phyloP scores from a whole-genome alignment of 768 basidiomycete genomes.

The Glaciozyma martinii region DNA sequence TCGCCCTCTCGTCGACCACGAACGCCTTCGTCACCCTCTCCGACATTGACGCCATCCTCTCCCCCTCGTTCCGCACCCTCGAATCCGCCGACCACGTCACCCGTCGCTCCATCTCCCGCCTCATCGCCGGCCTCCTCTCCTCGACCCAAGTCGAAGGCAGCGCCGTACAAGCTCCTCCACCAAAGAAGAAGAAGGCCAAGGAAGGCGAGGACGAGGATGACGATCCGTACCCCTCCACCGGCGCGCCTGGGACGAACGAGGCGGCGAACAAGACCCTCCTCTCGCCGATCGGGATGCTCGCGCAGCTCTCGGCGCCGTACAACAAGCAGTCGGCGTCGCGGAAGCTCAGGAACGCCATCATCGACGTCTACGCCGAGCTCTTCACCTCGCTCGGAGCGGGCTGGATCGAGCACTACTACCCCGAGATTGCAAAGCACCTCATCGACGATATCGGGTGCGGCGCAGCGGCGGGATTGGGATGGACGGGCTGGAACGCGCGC shows the following conservation, averaged over 20 bases:
- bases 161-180: constrained; percentile 38
- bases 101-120: constrained; percentile 64
- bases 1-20: constrained; percentile 46
- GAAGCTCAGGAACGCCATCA: constrained; percentile 69
- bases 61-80: constrained; percentile 59
- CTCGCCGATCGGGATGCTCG: constrained; percentile 68
- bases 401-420: constrained; percentile 77
- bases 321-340: constrained; percentile 63
- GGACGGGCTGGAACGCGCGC: constrained; percentile 23
- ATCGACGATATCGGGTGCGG: constrained; percentile 31
- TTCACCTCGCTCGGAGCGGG: constrained; percentile 62
- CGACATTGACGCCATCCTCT: constrained; percentile 70
- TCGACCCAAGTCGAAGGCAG: constrained; percentile 66
- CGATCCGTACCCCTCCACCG: constrained; percentile 48
- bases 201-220: constrained; percentile 46
- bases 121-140: constrained; percentile 75
- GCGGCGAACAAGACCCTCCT: constrained; percentile 62
- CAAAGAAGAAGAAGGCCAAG: constrained; percentile 51
- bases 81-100: constrained; percentile 78
- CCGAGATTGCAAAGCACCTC: constrained; percentile 68
- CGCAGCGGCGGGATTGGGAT: constrained; percentile 22
- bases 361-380: constrained; percentile 76
- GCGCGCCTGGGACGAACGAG: constrained; percentile 42
- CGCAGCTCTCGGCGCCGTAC: constrained; percentile 66
- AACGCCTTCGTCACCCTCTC: constrained; percentile 46